Evolutionary conservation across 2,329 filamentous ascomycete species (phyloP), one percentile per base, ranked within the genome.

Genomic region (Capronia americana): DNA sequence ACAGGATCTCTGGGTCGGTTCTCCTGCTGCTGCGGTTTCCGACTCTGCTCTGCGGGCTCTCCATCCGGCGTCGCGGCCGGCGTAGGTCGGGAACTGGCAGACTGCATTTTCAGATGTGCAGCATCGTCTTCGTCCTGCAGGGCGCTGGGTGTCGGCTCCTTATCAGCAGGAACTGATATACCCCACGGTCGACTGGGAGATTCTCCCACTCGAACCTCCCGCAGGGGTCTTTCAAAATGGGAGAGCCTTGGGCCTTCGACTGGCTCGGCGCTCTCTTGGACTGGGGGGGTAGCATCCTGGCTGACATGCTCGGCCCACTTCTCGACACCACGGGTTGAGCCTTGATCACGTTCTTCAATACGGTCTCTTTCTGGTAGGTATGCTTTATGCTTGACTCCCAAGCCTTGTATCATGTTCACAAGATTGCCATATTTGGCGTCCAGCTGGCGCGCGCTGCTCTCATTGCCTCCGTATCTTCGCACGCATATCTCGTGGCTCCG

Each of bases 381-480:
- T 5, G 92, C 89, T 75, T 95, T 91, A 76, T 98, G 94, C 73
- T 96, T 92, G 70, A 90, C 87, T 57, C 93, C 92, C 46, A 98
- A 83, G 8, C 92, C 92, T 77, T 95, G 90, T 68, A 98, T 96
- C 94, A 98, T 97, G 79, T 88, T 96, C 72, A 92, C 92, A 51
- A 97, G 82, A 76, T 90, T 94, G 70, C 92, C 93, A 76, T 97
- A 98, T 78, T 97, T 98, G 69, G 92, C 92, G 77, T 98, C 94
- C 63, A 98, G 84, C 78, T 96, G 92, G 71, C 88, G 88, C 75
- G 96, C 91, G 74, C 93, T 91, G 69, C 91, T 87, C 73, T 94
- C 90, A 74, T 93, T 94, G 77, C 88, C 90, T 79, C 96, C 92
- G 76, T 97, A 97, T 64, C 93, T 87, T 74, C 91, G 89, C 67